Percentiles rank a stretch among this genome's conserved stretches.
Conservation (phyloP, 441 rosid species). For the Bruguiera hainesii region DNA sequence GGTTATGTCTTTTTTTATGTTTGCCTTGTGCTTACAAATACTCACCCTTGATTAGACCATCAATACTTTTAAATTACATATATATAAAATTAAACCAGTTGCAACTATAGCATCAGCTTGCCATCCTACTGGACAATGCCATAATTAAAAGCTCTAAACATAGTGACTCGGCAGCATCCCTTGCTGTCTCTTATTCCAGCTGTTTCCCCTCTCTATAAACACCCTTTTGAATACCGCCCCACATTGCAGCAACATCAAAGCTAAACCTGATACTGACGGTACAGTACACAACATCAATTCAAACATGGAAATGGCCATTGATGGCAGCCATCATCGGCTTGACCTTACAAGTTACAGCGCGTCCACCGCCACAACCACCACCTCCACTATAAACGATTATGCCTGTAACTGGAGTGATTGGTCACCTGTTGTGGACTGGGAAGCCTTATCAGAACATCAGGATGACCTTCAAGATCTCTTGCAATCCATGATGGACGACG, state of each 20-base stretch:
- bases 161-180: constrained; percentile 19
- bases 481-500: constrained; percentile 55
- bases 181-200: constrained; percentile 32
- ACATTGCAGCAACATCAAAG: not conserved
- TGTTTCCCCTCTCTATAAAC: constrained; percentile 5
- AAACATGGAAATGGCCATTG: constrained; percentile 57
- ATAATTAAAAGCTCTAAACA: constrained; percentile 12
- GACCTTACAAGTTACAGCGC: constrained; percentile 38
- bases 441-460: constrained; percentile 32
- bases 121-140: constrained; percentile 11
- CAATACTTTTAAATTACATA: too few species aligned
- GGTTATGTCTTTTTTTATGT: too few species aligned
- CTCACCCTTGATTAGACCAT: too few species aligned
- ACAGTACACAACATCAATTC: not conserved
- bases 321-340: constrained; percentile 28
- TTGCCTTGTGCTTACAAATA: too few species aligned
- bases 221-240: constrained; percentile 1
- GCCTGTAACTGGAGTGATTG: constrained; percentile 50
- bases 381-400: constrained; percentile 33
- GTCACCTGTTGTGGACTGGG: constrained; percentile 75
- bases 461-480: constrained; percentile 63
- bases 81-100: too few species aligned
- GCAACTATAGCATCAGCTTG: too few species aligned
- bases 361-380: constrained; percentile 28
- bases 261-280: too few species aligned